Base-by-base conservation (phyloP, 257 asterid genomes). In the Gentiana macrophylla region DNA sequence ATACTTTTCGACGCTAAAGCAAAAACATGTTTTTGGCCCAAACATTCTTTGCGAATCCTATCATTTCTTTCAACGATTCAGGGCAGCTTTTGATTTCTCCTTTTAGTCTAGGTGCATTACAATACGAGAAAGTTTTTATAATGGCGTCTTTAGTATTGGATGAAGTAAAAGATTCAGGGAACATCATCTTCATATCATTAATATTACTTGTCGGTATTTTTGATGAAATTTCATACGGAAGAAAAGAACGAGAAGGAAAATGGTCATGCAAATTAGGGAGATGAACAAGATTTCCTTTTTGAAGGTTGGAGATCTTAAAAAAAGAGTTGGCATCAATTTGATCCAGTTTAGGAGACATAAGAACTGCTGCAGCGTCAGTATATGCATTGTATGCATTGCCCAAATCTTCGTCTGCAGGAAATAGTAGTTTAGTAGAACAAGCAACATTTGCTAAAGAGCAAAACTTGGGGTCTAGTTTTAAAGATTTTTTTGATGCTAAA, bases 1-100 rank as follows among this genome's bases (percentile, higher is more conserved):
- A 35, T 59, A 62, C 49, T 71, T 9, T 69, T 41, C 1, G 77
- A 61, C 6, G 73, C 60, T 51, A 77, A 41, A 36, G 75, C 58
- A 0, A 52, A 3, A 44, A 77, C 3, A 6, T 50, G 65, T 4
- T 57, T 64, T n/a, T 5, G 48, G 1, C 61, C 70, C 24, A 24
- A 24, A 24, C 24, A 24, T 24, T 9, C 35, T 60, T 64, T 5
- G 77, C 55, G 60, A 80, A 77, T 2, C 15, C 59, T 10, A 79
- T 56, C 82, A 76, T 73, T 6, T 73, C 80, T 59, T 79, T 78
- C 0, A 74, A 68, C 12, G 81, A 71, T 53, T 48, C 77, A 0
- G 67, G 61, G 53, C 81, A 80, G 52, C 46, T 46, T 15, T 74
- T 74, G 4, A 35, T 53, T 56, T 79, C 80, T 1, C 83, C 86